A percentile compares a stretch with the other conserved stretches of the same genome.
Evolutionary conservation across 345 rosid species (phyloP).

Genomic region (Carallia pectinifolia): DNA sequence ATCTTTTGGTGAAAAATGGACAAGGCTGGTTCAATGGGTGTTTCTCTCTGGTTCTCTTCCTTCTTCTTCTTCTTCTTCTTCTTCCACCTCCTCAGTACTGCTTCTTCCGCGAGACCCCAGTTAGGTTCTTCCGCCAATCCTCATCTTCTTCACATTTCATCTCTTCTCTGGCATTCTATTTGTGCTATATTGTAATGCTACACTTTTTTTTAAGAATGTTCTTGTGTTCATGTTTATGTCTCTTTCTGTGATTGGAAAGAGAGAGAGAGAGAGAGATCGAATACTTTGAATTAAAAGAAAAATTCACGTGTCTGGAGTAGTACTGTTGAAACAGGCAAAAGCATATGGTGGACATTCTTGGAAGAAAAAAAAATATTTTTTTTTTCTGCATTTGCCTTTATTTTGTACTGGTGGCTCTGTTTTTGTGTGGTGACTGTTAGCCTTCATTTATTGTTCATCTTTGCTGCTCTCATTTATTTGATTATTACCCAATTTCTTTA

Average conservation of each 20-base stretch:
- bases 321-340: constrained; percentile 6
- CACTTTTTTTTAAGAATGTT: too few relatives aligned
- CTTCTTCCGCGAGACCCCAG: constrained; percentile 19
- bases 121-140: constrained; percentile 33
- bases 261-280: background rate
- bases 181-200: background rate
- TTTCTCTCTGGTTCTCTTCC: background rate
- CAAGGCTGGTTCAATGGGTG: constrained; percentile 9
- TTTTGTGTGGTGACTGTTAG: background rate
- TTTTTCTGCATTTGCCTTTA: background rate
- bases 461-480: background rate
- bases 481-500: background rate
- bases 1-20: constrained; percentile 7
- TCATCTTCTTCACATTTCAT: background rate
- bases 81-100: constrained; percentile 5
- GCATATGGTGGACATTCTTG: constrained; percentile 5
- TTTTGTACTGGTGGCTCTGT: background rate
- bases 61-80: constrained; percentile 8
- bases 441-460: background rate
- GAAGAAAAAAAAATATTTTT: background rate
- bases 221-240: background rate
- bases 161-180: background rate
- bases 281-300: background rate
- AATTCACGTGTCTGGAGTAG: constrained; percentile 9
- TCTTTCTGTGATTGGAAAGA: background rate